Evolutionary conservation across 768 basidiomycete species (phyloP).

Genomic region (Mycena polygramma): DNA sequence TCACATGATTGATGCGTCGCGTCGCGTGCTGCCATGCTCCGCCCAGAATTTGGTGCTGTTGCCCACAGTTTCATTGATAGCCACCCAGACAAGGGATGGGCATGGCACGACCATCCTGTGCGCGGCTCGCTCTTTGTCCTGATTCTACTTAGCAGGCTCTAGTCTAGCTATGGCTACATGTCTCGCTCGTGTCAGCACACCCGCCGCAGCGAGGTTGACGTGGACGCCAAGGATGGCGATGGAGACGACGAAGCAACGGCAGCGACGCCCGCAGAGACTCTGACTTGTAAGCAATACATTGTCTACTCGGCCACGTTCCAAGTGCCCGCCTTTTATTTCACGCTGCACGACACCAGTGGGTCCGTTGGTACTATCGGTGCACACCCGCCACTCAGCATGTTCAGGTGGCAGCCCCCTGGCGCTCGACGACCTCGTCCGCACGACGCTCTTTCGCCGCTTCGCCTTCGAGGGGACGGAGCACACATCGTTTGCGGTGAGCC

Average conservation of each 20-base stretch:
- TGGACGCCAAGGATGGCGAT: slow-evolving; percentile 37
- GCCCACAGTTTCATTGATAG: slow-evolving; percentile 43
- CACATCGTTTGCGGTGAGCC: slow-evolving; percentile 68
- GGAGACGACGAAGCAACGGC: slow-evolving; percentile 56
- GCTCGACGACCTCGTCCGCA: slow-evolving; percentile 67
- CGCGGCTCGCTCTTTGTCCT: slow-evolving; percentile 44
- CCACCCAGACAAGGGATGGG: slow-evolving; percentile 58
- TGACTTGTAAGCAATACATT: slow-evolving; percentile 74
- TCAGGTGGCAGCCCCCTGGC: slow-evolving; percentile 76
- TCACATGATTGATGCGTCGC: too few relatives aligned
- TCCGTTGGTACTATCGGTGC: slow-evolving; percentile 41
- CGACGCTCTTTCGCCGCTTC: slow-evolving; percentile 69
- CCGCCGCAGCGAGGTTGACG: slow-evolving; percentile 32
- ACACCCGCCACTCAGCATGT: slow-evolving; percentile 34
- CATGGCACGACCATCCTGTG: slow-evolving; percentile 72
- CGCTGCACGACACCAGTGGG: slow-evolving; percentile 76
- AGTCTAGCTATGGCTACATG: slow-evolving; percentile 64
- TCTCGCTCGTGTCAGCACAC: slow-evolving; percentile 50
- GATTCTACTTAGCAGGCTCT: slow-evolving; percentile 26
- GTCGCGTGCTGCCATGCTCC: slow-evolving; percentile 39
- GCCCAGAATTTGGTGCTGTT: slow-evolving; percentile 57
- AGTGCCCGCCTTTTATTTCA: slow-evolving; percentile 90
- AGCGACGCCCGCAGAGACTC: slow-evolving; percentile 42
- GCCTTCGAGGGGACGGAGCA: slow-evolving; percentile 57
- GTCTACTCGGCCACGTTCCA: slow-evolving; percentile 84